Evolutionary conservation across 2,329 filamentous ascomycete species (phyloP), one percentile per base, ranked within the genome.

Genomic region (Phaeosphaeriaceae sp.): DNA sequence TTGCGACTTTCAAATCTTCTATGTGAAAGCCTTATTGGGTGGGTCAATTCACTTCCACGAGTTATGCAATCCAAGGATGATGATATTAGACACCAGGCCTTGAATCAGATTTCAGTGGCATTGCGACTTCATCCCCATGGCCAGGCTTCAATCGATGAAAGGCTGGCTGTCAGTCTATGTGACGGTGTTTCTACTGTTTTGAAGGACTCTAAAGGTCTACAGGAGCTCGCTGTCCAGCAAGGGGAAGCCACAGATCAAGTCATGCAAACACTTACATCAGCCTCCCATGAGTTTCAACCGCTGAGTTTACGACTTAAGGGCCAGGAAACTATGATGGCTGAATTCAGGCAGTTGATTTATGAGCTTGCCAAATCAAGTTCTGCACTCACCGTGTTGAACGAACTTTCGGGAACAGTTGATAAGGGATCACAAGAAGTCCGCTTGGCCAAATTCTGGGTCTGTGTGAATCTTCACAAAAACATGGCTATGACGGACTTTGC

Each of bases 11-110:
- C 81, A 3, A 85, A 88, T 17, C 76, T 83, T 2, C 76, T 93
- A 20, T 89, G 90, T 60, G 82, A 81, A 21, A 87, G 84, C 1
- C 79, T 95, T 1, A 89, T 93, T 69, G 86, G 86, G 43, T 97
- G 92, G 92, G 82, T 92, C 18, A 84, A 85, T 2, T 87, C 90
- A 33, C 81, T 99, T 15, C 87, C 93, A 4, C 83, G 92, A 13
- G 74, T 90, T 12, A 92, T 97, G 85, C 90, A 93, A 68, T 84
- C 86, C 7, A 88, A 86, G 58, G 92, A 97, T 62, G 91, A 96
- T 60, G 80, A 80, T n/a, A 78, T 82, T 21, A 96, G 95, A 69
- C 81, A 85, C 53, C 81, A 83, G 46, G 85, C 87, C 2, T 82
- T 97, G 20, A 81, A 82, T 21, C 90, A 93, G 54, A 81, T 99